Evolutionary conservation across 2,329 filamentous ascomycete species (phyloP).

Genomic region (Trichoderma simmonsii): DNA sequence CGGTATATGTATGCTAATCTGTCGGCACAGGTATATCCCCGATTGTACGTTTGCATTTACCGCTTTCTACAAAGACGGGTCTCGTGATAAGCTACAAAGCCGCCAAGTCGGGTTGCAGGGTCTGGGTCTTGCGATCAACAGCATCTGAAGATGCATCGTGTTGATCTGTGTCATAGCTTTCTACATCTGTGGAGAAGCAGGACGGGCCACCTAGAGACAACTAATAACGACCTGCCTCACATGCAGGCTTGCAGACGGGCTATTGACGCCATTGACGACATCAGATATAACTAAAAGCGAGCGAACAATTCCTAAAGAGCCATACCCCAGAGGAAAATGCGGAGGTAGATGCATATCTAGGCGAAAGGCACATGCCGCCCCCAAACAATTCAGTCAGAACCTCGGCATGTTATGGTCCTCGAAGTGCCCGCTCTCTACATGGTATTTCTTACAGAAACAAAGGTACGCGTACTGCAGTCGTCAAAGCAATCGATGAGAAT

Average conservation of each 20-base stretch:
- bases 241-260: neutral
- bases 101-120: neutral
- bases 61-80: neutral
- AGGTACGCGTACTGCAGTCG: neutral
- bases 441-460: neutral
- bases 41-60: neutral
- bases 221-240: neutral
- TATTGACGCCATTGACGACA: conserved; percentile 11
- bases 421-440: neutral
- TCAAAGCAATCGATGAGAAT: neutral
- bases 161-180: conserved; percentile 11
- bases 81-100: neutral
- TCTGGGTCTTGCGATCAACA: conserved; percentile 1
- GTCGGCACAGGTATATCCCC: neutral
- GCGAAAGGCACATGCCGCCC: neutral
- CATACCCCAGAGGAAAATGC: neutral
- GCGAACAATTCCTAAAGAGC: neutral
- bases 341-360: neutral
- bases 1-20: neutral
- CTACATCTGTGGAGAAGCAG: neutral
- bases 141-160: neutral
- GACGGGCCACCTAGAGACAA: neutral
- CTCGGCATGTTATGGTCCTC: neutral
- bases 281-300: neutral
- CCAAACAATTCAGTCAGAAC: neutral